Evolutionary conservation across 2,329 filamentous ascomycete species (phyloP).

Genomic region (Talaromyces pinophilus): DNA sequence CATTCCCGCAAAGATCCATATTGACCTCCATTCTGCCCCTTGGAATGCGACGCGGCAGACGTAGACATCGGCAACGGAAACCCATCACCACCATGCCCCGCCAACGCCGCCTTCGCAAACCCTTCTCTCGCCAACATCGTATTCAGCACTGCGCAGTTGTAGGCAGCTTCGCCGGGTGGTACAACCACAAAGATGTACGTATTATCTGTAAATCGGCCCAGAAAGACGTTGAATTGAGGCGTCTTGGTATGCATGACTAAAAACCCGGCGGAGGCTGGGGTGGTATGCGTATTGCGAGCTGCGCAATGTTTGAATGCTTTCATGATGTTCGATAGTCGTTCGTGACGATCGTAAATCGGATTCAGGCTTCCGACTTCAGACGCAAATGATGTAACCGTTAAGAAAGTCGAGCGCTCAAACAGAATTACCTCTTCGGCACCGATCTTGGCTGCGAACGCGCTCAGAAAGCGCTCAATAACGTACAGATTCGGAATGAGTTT

Average conservation of each 20-base stretch:
- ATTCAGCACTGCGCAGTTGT: slow-evolving; percentile 88
- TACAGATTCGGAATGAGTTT: slow-evolving; percentile 92
- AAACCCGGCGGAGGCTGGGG: slow-evolving; percentile 46
- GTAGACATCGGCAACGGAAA: slow-evolving; percentile 39
- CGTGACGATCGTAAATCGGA: slow-evolving; percentile 88
- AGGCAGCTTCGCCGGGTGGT: slow-evolving; percentile 85
- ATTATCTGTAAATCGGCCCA: slow-evolving; percentile 94
- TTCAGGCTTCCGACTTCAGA: slow-evolving; percentile 73
- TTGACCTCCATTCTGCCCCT: slow-evolving; percentile 12
- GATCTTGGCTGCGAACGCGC: slow-evolving; percentile 78
- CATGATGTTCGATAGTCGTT: slow-evolving; percentile 94
- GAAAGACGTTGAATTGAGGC: slow-evolving; percentile 83
- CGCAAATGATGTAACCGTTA: slow-evolving; percentile 92
- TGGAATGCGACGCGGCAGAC: slow-evolving; percentile 9
- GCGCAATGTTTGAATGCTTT: slow-evolving; percentile 92
- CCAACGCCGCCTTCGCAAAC: slow-evolving; percentile 66
- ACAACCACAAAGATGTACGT: slow-evolving; percentile 93
- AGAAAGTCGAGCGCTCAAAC: slow-evolving; percentile 93
- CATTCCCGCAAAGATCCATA: slow-evolving; percentile 12
- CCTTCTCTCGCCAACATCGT: slow-evolving; percentile 82
- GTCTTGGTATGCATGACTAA: slow-evolving; percentile 53
- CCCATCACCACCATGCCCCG: slow-evolving; percentile 43
- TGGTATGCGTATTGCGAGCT: slow-evolving; percentile 49
- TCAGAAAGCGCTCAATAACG: slow-evolving; percentile 83
- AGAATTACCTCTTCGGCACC: slow-evolving; percentile 91